A percentile compares a stretch with the other conserved stretches of the same genome.
Conservation (phyloP, 306 rosid genomes). For the Fagus sylvatica region DNA sequence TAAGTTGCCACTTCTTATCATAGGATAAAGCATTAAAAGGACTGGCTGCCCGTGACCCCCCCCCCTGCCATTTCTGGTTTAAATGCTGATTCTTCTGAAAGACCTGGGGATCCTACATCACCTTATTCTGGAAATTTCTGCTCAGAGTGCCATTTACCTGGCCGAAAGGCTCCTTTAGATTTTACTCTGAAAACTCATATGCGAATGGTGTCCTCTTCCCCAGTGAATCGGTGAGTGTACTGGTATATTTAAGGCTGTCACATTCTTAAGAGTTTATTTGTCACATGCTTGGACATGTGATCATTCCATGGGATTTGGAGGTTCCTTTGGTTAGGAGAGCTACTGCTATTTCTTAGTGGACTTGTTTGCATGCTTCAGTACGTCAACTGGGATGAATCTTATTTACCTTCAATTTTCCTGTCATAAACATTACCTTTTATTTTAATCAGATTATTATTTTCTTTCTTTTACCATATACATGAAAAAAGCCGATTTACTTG, state of each 20-base stretch:
- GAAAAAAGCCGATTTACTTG: neutral
- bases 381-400: neutral
- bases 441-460: neutral
- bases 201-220: constrained; percentile 64
- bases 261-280: neutral
- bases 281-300: neutral
- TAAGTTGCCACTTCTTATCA: constrained; percentile 13
- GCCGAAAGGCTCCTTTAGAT: constrained; percentile 83
- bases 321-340: neutral
- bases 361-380: neutral
- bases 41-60: constrained; percentile 49
- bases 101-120: constrained; percentile 38
- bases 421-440: neutral
- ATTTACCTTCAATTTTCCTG: neutral
- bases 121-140: constrained; percentile 40
- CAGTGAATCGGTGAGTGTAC: constrained; percentile 57
- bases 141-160: constrained; percentile 50
- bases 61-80: constrained; percentile 33
- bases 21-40: constrained; percentile 91
- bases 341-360: neutral
- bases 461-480: neutral
- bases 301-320: neutral
- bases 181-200: constrained; percentile 79
- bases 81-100: constrained; percentile 44
- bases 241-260: neutral